phyloP scores from a whole-genome alignment of 2,329 filamentous ascomycete species.

The Mycosphaerella arachidis region DNA sequence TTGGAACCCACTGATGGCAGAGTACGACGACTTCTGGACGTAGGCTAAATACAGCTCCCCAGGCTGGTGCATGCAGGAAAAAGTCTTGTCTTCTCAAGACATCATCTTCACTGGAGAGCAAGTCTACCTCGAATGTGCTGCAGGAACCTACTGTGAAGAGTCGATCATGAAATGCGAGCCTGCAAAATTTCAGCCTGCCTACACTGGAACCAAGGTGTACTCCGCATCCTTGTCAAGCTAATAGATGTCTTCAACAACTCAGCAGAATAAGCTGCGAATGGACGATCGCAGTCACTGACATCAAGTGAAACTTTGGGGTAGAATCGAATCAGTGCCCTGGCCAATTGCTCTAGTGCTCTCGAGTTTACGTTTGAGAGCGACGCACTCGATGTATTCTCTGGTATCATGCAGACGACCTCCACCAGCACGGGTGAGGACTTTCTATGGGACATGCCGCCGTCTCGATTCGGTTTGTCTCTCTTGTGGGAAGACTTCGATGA shows the following conservation, averaged over 20 bases:
- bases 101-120: neutral
- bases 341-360: neutral
- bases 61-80: neutral
- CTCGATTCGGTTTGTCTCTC: neutral
- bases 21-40: neutral
- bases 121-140: neutral
- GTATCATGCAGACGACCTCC: neutral
- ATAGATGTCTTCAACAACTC: neutral
- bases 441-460: neutral
- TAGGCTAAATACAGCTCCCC: neutral
- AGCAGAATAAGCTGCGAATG: neutral
- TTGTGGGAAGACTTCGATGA: neutral
- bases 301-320: neutral
- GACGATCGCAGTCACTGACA: neutral
- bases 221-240: neutral
- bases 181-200: neutral
- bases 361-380: neutral
- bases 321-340: neutral
- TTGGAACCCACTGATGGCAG: neutral
- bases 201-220: neutral
- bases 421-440: neutral
- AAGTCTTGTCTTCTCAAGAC: neutral
- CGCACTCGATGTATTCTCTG: neutral
- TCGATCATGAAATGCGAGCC: neutral
- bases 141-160: neutral